phyloP scores from a whole-genome alignment of 2,329 filamentous ascomycete species.

The Hypoxylon sp. region DNA sequence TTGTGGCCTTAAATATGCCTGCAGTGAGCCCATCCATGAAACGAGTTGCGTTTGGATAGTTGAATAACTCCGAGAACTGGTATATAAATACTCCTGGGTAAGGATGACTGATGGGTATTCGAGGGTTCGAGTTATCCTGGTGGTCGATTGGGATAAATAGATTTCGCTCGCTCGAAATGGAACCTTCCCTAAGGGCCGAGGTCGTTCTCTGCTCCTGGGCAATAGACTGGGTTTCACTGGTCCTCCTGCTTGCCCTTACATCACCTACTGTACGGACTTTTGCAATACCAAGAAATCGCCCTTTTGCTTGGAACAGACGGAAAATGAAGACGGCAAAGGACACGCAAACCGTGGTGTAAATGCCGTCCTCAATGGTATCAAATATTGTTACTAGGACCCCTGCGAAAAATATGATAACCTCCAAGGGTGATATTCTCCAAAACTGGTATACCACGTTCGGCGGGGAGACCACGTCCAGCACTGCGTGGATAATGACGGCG shows the following conservation, averaged over 20 bases:
- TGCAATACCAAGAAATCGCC: slow-evolving; percentile 82
- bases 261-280: slow-evolving; percentile 69
- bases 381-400: slow-evolving; percentile 89
- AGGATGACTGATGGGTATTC: slow-evolving; percentile 58
- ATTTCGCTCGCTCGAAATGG: slow-evolving; percentile 34
- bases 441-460: slow-evolving; percentile 88
- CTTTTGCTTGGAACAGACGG: slow-evolving; percentile 81
- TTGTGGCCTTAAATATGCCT: slow-evolving; percentile 60
- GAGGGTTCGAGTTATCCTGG: slow-evolving; percentile 64
- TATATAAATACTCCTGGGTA: slow-evolving; percentile 68
- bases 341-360: slow-evolving; percentile 82
- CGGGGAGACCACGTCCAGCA: slow-evolving; percentile 85
- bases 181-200: slow-evolving; percentile 52
- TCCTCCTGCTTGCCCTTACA: slow-evolving; percentile 13
- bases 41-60: slow-evolving; percentile 66
- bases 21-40: slow-evolving; percentile 64
- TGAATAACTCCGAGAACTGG: slow-evolving; percentile 67
- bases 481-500: slow-evolving; percentile 91
- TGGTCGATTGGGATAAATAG: slow-evolving; percentile 62
- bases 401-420: slow-evolving; percentile 86
- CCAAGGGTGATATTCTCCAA: slow-evolving; percentile 85
- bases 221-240: slow-evolving; percentile 20
- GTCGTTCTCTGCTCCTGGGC: slow-evolving; percentile 25
- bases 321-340: slow-evolving; percentile 80
- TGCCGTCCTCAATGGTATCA: slow-evolving; percentile 83